Conservation (phyloP, 2,329 filamentous ascomycete species). For the Aspergillus japonicus region DNA sequence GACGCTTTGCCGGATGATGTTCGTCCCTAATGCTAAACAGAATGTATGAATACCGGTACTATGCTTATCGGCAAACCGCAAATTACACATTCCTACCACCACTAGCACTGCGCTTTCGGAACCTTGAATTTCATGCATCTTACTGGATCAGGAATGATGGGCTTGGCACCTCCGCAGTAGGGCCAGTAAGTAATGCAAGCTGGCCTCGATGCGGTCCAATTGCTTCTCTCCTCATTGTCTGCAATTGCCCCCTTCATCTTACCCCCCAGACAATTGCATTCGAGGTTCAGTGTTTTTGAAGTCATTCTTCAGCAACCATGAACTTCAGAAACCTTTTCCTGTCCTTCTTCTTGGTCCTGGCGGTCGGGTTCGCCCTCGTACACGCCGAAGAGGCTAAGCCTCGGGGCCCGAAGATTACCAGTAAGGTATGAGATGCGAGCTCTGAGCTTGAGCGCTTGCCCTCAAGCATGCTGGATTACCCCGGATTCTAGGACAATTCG, state of each 20-base stretch:
- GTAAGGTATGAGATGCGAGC: conserved; percentile 61
- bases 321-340: conserved; percentile 42
- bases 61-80: conserved; percentile 3
- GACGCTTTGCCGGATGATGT: neutral
- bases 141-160: conserved; percentile 8
- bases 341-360: conserved; percentile 73
- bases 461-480: neutral
- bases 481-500: neutral
- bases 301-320: conserved; percentile 29
- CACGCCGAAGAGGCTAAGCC: conserved; percentile 66
- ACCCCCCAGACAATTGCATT: conserved; percentile 16
- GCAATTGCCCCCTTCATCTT: conserved; percentile 14
- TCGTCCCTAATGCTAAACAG: neutral
- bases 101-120: too few relatives aligned
- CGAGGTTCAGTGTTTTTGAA: conserved; percentile 3
- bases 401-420: conserved; percentile 83
- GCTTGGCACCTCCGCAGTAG: conserved; percentile 24
- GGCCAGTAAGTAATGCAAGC: conserved; percentile 30
- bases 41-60: neutral
- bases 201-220: conserved; percentile 28
- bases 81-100: conserved; percentile 8
- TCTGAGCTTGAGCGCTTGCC: neutral
- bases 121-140: neutral
- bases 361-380: conserved; percentile 68
- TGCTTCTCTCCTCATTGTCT: conserved; percentile 8